Evolutionary conservation across 148 eudicot species (phyloP), one percentile per base, ranked within the genome.

Genomic region (Chenopodium suecicum): DNA sequence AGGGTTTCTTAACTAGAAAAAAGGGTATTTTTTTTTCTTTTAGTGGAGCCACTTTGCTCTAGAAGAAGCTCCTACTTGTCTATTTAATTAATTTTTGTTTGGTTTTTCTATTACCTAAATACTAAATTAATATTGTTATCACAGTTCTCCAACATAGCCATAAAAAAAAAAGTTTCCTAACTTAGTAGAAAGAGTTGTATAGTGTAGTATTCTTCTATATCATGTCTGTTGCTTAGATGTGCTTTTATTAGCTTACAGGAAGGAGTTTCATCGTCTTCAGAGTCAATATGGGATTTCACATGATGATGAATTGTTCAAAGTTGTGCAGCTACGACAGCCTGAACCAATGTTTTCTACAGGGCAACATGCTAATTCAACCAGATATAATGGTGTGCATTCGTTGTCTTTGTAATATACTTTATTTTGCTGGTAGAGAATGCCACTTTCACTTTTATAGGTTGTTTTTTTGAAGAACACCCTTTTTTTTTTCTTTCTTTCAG

Each of bases 201-300:
- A 58, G 50, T 20, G 32, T 10, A 17, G 20, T 54, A n/a, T 58
- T 70, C 70, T 58, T 62, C 46, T 54, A 2, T 66, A 52, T 32
- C 17, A 34, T 27, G 64, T 78, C 20, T 56, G 64, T 60, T 70
- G 4, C 72, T 76, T 69, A 80, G 60, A 44, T 79, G 54, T 72
- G 34, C 75, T 78, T 72, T 31, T 20, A 27, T 72, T 65, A 73
- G 25, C 72, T 89, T 86, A 79, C 93, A 94, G 97, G 94, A 80
- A 80, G 82, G 87, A 83, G 56, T 46, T 69, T 77, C 79, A 48
- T 70, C 77, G 19, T 41, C 82, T 67, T 29, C 78, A 41, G 60
- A 74, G 81, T 79, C 78, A 70, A 56, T 66, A 77, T 41, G 82
- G 78, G 52, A 66, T 76, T 48, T 67, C 86, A 50, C 72, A 70